A percentile compares a stretch with the other conserved stretches of the same genome.
These are phyloP conservation scores for Blastocystis sp. DNA, from an alignment of 352 stramenopile genomes.

Conservation along the genomic window DNA sequence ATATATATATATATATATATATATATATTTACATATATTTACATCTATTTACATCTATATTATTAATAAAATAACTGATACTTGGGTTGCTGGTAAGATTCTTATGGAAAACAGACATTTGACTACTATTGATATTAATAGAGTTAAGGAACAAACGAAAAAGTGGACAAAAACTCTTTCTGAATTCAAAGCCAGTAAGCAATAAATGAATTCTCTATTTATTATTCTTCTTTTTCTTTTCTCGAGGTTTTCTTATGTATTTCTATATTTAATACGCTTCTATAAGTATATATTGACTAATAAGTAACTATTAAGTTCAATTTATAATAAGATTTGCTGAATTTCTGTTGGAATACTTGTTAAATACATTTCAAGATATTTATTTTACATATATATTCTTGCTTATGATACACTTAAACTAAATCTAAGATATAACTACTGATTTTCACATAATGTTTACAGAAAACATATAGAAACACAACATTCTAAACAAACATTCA, in stretches of 20 bases:
- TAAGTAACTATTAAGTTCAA: no score
- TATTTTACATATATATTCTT: no score
- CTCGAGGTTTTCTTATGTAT: neutral
- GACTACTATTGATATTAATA: conserved; percentile 58
- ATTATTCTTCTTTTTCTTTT: conserved; percentile 1
- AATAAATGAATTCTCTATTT: conserved; percentile 19
- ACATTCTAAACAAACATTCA: no score
- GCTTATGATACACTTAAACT: no score
- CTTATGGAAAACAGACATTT: conserved; percentile 54
- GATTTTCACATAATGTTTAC: no score
- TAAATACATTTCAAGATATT: no score
- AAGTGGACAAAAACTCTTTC: conserved; percentile 36
- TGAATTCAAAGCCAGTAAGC: conserved; percentile 30
- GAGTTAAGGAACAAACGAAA: conserved; percentile 38
- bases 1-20: conserved; percentile 45
- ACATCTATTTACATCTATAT: conserved; percentile 6
- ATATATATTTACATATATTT: conserved; percentile 50
- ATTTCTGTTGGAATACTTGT: no score
- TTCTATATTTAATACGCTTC: no score
- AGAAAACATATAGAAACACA: no score
- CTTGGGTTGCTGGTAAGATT: conserved; percentile 63
- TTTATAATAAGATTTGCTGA: no score
- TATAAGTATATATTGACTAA: no score
- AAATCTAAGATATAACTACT: no score
- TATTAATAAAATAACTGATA: conserved; percentile 56